These are phyloP conservation scores for Colletotrichum chrysophilum DNA, from an alignment of 2,329 filamentous ascomycete species.

Conservation along the genomic window DNA sequence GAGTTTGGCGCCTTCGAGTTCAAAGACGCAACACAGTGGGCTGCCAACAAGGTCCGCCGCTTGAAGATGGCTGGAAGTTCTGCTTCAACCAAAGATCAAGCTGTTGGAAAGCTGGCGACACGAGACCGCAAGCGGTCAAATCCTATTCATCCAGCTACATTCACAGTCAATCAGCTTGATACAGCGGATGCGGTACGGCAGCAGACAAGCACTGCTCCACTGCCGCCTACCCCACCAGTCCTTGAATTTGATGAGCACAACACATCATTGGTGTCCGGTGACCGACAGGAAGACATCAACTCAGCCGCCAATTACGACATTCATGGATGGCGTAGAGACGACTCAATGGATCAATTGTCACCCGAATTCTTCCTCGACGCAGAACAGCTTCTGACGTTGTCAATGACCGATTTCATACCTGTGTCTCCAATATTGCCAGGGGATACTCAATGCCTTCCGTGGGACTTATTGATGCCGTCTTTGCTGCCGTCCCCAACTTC, in stretches of 20 bases:
- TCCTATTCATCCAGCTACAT: not conserved
- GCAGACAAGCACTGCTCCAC: not conserved
- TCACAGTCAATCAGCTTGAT: not conserved
- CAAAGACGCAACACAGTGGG: not conserved
- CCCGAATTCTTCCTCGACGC: not conserved
- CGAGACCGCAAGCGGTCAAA: not conserved
- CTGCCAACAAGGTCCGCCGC: not conserved
- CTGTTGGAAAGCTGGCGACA: not conserved
- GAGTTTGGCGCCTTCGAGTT: not conserved
- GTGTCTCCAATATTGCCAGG: not conserved
- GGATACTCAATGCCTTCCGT: not conserved
- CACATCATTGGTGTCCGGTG: not conserved
- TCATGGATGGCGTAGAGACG: not conserved
- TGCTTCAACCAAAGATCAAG: not conserved
- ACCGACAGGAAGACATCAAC: not conserved
- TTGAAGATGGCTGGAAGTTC: not conserved
- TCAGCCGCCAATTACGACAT: not conserved
- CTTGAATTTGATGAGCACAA: not conserved
- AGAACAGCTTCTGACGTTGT: not conserved
- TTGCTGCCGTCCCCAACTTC: not conserved
- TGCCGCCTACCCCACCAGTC: not conserved
- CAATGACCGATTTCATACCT: not conserved
- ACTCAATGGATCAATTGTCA: not conserved
- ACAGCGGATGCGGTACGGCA: not conserved
- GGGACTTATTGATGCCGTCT: not conserved